A percentile compares a stretch with the other conserved stretches of the same genome.
phyloP scores from a whole-genome alignment of 2,329 filamentous ascomycete species.

The Xylaria sp. region DNA sequence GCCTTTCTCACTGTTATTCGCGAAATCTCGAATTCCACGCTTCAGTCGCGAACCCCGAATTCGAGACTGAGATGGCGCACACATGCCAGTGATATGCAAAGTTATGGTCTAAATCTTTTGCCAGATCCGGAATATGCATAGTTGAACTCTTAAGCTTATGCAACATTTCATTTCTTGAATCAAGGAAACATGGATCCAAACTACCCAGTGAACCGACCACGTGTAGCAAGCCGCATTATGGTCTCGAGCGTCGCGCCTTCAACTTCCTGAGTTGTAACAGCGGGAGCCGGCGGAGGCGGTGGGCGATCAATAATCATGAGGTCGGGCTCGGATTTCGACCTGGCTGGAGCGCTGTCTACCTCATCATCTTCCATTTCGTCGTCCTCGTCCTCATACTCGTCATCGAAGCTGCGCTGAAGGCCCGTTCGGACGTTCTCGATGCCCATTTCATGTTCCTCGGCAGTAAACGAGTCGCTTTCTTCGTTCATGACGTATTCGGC shows the following conservation, averaged over 20 bases:
- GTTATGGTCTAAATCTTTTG: neutral
- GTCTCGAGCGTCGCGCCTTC: slow-evolving; percentile 45
- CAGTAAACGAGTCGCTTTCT: slow-evolving; percentile 75
- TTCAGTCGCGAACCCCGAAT: neutral
- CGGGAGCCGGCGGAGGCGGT: slow-evolving; percentile 46
- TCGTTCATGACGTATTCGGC: slow-evolving; percentile 56
- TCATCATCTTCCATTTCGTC: slow-evolving; percentile 60
- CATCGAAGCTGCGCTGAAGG: slow-evolving; percentile 66
- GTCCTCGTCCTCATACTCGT: slow-evolving; percentile 65
- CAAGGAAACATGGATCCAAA: neutral
- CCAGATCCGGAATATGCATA: neutral
- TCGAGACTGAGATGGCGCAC: neutral
- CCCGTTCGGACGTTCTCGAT: slow-evolving; percentile 79
- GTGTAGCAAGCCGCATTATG: slow-evolving; percentile 42
- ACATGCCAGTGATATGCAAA: neutral
- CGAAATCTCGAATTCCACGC: neutral
- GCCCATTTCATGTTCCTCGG: slow-evolving; percentile 74
- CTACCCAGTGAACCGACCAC: slow-evolving; percentile 22
- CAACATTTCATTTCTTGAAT: neutral
- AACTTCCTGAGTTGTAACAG: slow-evolving; percentile 42
- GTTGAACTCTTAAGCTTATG: neutral
- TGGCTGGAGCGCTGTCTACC: slow-evolving; percentile 24
- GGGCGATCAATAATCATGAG: slow-evolving; percentile 48
- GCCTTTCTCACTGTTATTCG: no score
- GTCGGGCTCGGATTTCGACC: slow-evolving; percentile 45